Conservation (phyloP, 805 yeast species). For the Helenozyma baotianmanensis region DNA sequence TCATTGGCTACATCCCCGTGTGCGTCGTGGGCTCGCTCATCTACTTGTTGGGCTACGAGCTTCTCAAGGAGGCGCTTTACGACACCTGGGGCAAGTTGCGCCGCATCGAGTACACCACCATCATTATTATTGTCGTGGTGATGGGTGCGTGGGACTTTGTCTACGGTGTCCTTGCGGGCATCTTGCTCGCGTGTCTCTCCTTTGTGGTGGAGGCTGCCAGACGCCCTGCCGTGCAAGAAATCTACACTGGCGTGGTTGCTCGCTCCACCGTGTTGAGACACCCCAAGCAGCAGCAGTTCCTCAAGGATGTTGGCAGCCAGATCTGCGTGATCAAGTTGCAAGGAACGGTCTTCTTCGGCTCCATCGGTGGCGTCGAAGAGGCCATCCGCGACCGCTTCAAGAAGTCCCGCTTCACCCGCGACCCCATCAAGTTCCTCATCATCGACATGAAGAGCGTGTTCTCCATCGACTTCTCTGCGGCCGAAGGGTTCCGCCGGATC, state of each 20-base stretch:
- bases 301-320: constrained; percentile 84
- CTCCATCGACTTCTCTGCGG: constrained; percentile 88
- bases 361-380: constrained; percentile 86
- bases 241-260: constrained; percentile 83
- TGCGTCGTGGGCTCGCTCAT: constrained; percentile 94
- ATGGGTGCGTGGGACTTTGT: constrained; percentile 98
- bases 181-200: constrained; percentile 86
- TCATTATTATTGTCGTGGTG: constrained; percentile 78
- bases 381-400: constrained; percentile 65
- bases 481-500: constrained; percentile 89
- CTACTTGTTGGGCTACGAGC: constrained; percentile 84
- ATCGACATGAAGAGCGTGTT: constrained; percentile 81
- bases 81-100: constrained; percentile 80
- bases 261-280: constrained; percentile 90
- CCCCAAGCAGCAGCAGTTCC: constrained; percentile 79
- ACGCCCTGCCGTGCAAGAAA: constrained; percentile 73
- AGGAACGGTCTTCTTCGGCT: constrained; percentile 90
- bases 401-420: constrained; percentile 40
- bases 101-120: constrained; percentile 77
- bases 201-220: constrained; percentile 91
- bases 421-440: constrained; percentile 74
- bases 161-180: constrained; percentile 85
- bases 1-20: constrained; percentile 92
- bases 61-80: constrained; percentile 76
- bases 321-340: constrained; percentile 81